A percentile compares a stretch with the other conserved stretches of the same genome.
Evolutionary conservation across 257 asterid genomes (phyloP).

Genomic region (Solanum chiquidenum): DNA sequence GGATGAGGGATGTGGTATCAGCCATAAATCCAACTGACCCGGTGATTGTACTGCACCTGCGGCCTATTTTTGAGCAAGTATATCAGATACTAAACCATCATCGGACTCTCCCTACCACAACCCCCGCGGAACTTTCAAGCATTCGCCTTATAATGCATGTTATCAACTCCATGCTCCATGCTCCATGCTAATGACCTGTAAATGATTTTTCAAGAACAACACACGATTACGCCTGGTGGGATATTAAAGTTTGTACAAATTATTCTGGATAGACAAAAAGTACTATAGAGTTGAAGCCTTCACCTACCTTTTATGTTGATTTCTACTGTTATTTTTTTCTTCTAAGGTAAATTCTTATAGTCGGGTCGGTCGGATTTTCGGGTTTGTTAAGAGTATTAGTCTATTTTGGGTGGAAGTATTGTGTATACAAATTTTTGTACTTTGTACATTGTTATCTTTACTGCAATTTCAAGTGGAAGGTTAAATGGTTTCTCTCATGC

Average conservation of each 20-base stretch:
- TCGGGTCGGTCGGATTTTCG: background rate
- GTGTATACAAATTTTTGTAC: background rate
- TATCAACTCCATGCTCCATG: conserved; percentile 73
- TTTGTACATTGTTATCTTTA: background rate
- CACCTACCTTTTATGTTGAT: background rate
- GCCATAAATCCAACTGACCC: conserved; percentile 76
- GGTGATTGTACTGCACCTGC: conserved; percentile 64
- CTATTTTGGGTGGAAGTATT: background rate
- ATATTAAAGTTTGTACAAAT: conserved; percentile 19
- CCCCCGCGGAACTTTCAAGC: conserved; percentile 39
- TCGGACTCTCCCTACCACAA: conserved; percentile 51
- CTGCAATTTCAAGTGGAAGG: background rate
- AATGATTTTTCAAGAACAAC: conserved; percentile 27
- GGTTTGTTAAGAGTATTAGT: background rate
- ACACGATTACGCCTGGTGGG: background rate
- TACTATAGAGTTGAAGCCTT: background rate
- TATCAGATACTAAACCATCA: conserved; percentile 76
- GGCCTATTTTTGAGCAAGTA: conserved; percentile 93
- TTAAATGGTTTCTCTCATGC: background rate
- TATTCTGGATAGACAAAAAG: background rate
- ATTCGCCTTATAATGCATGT: conserved; percentile 81
- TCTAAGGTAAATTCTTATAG: background rate
- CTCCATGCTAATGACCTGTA: conserved; percentile 72
- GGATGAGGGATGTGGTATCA: conserved; percentile 81
- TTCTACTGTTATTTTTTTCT: background rate